Percentiles rank a stretch among this genome's conserved stretches.
phyloP scores from a whole-genome alignment of 345 rosid species.

The Dovyalis caffra region DNA sequence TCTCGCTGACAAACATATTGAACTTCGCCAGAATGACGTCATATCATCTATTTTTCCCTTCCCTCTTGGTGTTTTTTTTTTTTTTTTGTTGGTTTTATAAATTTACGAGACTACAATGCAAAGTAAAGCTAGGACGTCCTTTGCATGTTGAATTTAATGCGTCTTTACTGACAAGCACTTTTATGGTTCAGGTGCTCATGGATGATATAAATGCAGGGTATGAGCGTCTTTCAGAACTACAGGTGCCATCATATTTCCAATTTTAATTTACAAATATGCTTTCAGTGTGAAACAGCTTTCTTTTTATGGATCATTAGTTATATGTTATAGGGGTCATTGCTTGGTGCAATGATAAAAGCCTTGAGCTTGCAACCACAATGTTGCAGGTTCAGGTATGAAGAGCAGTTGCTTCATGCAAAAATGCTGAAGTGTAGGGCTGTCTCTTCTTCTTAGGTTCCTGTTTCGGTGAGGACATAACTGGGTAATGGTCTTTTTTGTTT shows the following conservation, averaged over 20 bases:
- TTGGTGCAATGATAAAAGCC: too few relatives aligned
- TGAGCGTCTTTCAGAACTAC: conserved; percentile 84
- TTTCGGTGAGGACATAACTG: background rate
- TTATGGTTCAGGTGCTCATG: conserved; percentile 67
- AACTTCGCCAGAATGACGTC: background rate
- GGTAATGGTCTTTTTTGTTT: background rate
- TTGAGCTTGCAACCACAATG: too few relatives aligned
- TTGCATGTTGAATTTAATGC: background rate
- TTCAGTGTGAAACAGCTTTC: background rate
- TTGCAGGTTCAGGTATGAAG: background rate
- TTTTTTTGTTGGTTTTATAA: background rate
- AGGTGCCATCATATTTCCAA: conserved; percentile 44
- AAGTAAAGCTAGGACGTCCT: background rate
- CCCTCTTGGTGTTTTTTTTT: background rate
- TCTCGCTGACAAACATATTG: background rate
- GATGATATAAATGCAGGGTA: conserved; percentile 88
- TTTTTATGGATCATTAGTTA: background rate
- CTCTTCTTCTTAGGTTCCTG: background rate
- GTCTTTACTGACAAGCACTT: conserved; percentile 17
- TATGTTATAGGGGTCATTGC: background rate
- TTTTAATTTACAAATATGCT: background rate
- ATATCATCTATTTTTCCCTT: background rate
- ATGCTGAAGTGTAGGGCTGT: background rate
- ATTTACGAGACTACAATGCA: background rate
- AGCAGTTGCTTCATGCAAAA: background rate